Percentiles rank a stretch among this genome's conserved stretches.
Conservation (phyloP, 805 yeast genomes). For the Candida manassasensis region DNA sequence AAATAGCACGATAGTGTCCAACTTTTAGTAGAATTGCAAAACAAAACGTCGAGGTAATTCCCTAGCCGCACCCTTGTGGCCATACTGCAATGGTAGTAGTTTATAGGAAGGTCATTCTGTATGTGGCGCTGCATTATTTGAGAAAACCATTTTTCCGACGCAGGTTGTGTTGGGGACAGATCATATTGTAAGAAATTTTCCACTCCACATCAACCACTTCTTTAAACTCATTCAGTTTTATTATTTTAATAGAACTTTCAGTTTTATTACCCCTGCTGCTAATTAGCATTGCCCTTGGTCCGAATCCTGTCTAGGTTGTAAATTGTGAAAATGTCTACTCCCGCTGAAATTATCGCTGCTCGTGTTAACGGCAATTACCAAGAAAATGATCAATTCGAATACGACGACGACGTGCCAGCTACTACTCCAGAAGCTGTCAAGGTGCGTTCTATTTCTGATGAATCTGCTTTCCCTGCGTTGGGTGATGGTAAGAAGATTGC, state of each 20-base stretch:
- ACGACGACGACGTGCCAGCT: slow-evolving; percentile 6
- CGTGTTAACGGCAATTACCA: slow-evolving; percentile 19
- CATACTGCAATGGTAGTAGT: no score
- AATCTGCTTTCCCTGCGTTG: slow-evolving; percentile 61
- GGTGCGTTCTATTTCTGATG: slow-evolving; percentile 45
- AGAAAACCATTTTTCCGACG: no score
- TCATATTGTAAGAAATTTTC: no score
- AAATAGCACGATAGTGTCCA: no score
- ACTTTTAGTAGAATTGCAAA: no score
- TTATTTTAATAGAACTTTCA: neutral
- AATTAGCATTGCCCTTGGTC: slow-evolving; percentile 18
- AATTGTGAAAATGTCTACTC: slow-evolving; percentile 34
- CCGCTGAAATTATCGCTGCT: slow-evolving; percentile 47
- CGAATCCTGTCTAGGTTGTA: slow-evolving; percentile 6
- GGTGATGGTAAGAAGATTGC: slow-evolving; percentile 37
- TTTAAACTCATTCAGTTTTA: no score
- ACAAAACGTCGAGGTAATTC: no score
- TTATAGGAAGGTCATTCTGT: no score
- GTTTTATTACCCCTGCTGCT: slow-evolving; percentile 17
- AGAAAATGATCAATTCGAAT: slow-evolving; percentile 7
- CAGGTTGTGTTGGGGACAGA: no score
- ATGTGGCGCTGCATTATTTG: no score
- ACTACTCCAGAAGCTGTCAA: slow-evolving; percentile 15
- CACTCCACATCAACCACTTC: no score
- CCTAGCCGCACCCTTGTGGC: no score